Percentiles rank a stretch among this genome's conserved stretches.
Evolutionary conservation across 805 yeast genomes (phyloP).

Genomic region (Clavispora carvajalis): DNA sequence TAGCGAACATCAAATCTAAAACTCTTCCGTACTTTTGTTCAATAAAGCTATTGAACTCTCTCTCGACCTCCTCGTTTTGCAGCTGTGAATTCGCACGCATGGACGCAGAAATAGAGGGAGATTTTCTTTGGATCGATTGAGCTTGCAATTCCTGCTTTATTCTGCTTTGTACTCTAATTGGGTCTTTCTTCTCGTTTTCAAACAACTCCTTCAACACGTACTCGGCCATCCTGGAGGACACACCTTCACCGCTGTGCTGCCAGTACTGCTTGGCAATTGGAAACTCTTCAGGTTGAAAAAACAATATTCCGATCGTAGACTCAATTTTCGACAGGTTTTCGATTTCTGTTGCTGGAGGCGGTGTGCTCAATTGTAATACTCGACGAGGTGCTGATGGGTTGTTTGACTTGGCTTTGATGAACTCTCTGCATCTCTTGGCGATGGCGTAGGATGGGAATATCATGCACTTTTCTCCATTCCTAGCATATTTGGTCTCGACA

Average conservation of each 20-base stretch:
- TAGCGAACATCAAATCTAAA: conserved; percentile 69
- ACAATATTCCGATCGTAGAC: conserved; percentile 71
- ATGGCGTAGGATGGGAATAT: conserved; percentile 72
- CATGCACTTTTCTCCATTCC: conserved; percentile 70
- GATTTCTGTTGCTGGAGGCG: conserved; percentile 54
- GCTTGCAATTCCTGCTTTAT: conserved; percentile 33
- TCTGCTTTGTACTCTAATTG: conserved; percentile 11
- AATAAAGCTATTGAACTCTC: conserved; percentile 61
- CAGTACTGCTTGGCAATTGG: conserved; percentile 79
- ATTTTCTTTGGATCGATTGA: conserved; percentile 24
- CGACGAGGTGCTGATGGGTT: conserved; percentile 35
- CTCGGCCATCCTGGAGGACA: conserved; percentile 85
- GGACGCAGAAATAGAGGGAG: conserved; percentile 29
- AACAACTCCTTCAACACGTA: conserved; percentile 64
- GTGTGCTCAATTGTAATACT: conserved; percentile 68
- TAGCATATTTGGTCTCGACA: conserved; percentile 66
- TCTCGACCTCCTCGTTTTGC: conserved; percentile 30
- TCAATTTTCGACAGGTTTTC: conserved; percentile 59
- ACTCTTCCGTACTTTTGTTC: conserved; percentile 92
- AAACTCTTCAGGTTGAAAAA: conserved; percentile 58
- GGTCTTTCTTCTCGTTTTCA: conserved; percentile 11
- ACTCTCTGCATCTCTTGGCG: conserved; percentile 83
- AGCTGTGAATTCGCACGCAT: conserved; percentile 18
- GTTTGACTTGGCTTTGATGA: conserved; percentile 43
- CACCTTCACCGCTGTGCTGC: conserved; percentile 98